These are phyloP conservation scores for Sugiyamaella neomexicana DNA, from an alignment of 1,139 yeast genomes.

Conservation along the genomic window DNA sequence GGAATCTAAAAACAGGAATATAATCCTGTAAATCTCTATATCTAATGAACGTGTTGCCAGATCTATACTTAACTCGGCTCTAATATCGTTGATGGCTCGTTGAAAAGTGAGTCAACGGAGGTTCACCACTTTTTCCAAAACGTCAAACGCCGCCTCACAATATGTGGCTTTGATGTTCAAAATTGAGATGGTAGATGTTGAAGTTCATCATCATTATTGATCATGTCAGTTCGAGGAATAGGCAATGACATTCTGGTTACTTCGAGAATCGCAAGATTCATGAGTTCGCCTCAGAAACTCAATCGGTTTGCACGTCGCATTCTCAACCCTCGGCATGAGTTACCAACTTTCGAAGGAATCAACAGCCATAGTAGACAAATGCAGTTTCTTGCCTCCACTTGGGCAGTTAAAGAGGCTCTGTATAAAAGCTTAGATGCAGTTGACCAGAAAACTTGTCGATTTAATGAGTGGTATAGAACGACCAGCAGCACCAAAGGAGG, in stretches of 20 bases:
- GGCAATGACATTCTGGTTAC: constrained; percentile 64
- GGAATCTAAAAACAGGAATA: too few species aligned
- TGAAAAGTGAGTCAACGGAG: too few species aligned
- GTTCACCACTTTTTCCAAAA: background rate
- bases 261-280: constrained; percentile 50
- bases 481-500: constrained; percentile 2
- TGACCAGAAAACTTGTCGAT: constrained; percentile 55
- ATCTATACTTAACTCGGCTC: too few species aligned
- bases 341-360: constrained; percentile 40
- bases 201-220: background rate
- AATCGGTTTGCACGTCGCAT: constrained; percentile 50
- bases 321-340: constrained; percentile 52
- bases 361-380: constrained; percentile 8
- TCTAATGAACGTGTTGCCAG: too few species aligned
- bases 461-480: constrained; percentile 61
- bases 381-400: constrained; percentile 54
- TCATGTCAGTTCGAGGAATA: constrained; percentile 46
- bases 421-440: constrained; percentile 56
- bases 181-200: too few species aligned
- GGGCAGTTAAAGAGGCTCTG: constrained; percentile 80
- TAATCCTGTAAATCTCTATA: too few species aligned
- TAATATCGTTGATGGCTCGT: too few species aligned
- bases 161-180: background rate
- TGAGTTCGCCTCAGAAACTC: constrained; percentile 38
- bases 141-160: background rate